Percentiles rank a stretch among this genome's conserved stretches.
Conservation (phyloP, 2,329 filamentous ascomycete genomes). For the Talaromyces sp. region DNA sequence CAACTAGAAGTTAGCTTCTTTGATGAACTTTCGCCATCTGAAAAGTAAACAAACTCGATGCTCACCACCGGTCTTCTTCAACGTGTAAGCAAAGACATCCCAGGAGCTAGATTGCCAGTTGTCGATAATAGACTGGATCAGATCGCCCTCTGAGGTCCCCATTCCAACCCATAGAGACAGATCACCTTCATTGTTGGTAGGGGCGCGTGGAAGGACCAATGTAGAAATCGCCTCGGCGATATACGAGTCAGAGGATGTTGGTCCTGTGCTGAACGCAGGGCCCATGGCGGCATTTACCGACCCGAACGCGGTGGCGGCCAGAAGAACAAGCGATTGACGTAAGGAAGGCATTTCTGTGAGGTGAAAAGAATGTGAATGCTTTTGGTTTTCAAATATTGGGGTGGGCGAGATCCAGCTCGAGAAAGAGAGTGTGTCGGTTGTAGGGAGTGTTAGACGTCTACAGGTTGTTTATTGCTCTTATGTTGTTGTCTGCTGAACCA, state of each 20-base stretch:
- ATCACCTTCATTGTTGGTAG: constrained; percentile 41
- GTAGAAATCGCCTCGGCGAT: constrained; percentile 51
- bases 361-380: no score
- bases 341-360: constrained; percentile 14
- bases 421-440: no score
- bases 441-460: no score
- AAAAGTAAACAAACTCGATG: neutral
- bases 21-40: no score
- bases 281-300: constrained; percentile 30
- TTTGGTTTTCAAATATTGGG: no score
- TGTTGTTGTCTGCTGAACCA: no score
- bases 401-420: no score
- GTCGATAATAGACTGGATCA: constrained; percentile 53
- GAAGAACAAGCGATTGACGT: constrained; percentile 19
- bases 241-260: constrained; percentile 43
- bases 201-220: constrained; percentile 44
- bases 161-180: constrained; percentile 54
- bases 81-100: constrained; percentile 42
- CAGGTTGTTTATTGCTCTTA: no score
- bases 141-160: constrained; percentile 51
- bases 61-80: constrained; percentile 20
- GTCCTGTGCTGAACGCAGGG: constrained; percentile 49
- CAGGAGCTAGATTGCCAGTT: constrained; percentile 40
- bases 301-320: constrained; percentile 16
- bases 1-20: neutral